Evolutionary conservation across 2,329 filamentous ascomycete genomes (phyloP).

Genomic region (Talaromyces marneffei): DNA sequence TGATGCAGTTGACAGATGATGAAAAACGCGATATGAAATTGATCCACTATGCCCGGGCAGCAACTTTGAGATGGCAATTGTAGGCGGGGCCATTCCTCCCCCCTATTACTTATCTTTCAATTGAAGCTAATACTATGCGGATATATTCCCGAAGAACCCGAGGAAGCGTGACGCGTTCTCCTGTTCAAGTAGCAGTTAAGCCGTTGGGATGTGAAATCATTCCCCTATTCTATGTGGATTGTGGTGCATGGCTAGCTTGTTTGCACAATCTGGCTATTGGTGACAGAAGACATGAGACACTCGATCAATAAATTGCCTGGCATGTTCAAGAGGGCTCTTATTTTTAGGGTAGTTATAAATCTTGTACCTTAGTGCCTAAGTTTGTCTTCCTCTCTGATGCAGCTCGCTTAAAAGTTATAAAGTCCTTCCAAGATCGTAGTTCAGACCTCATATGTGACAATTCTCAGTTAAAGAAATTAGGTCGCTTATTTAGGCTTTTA

Average conservation of each 20-base stretch:
- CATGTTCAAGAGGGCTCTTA: too few relatives aligned
- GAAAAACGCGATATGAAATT: conserved; percentile 19
- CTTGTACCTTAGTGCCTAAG: too few relatives aligned
- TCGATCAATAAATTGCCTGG: not conserved
- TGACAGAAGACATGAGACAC: too few relatives aligned
- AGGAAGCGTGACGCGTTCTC: not conserved
- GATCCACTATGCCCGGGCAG: conserved; percentile 17
- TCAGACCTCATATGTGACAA: too few relatives aligned
- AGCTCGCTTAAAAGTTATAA: too few relatives aligned
- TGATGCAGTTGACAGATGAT: conserved; percentile 19
- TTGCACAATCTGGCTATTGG: not conserved
- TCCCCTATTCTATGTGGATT: not conserved
- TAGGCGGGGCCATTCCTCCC: conserved; percentile 5
- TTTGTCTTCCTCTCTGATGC: too few relatives aligned
- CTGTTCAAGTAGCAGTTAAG: not conserved
- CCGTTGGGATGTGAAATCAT: not conserved
- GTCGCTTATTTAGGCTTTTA: too few relatives aligned
- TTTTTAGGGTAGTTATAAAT: too few relatives aligned
- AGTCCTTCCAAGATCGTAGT: too few relatives aligned
- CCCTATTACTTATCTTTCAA: not conserved
- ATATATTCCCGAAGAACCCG: conserved; percentile 7
- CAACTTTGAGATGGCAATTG: conserved; percentile 18
- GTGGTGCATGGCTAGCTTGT: not conserved
- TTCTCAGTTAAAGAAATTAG: too few relatives aligned
- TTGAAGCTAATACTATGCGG: conserved; percentile 3